These are phyloP conservation scores for Nakaseomyces delphensis DNA, from an alignment of 1,139 yeast species.

Conservation along the genomic window DNA sequence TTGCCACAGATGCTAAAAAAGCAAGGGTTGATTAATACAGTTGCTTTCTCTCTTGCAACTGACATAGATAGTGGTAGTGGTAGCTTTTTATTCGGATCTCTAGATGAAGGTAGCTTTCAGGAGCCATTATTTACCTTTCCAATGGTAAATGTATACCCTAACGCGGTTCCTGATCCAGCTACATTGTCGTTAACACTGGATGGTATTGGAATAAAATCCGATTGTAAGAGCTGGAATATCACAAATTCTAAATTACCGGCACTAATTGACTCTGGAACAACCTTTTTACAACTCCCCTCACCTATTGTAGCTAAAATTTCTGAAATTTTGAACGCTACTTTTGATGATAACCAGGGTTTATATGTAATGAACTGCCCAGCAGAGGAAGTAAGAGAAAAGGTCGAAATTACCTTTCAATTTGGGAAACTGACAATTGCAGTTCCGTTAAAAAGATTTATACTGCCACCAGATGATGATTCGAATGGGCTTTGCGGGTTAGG, in stretches of 20 bases:
- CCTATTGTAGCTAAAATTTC: slow-evolving; percentile 37
- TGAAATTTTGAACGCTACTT: slow-evolving; percentile 34
- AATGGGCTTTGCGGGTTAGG: slow-evolving; percentile 34
- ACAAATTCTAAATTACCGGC: slow-evolving; percentile 35
- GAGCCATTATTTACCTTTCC: slow-evolving; percentile 42
- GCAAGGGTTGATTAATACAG: slow-evolving; percentile 43
- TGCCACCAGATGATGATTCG: slow-evolving; percentile 14
- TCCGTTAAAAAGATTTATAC: slow-evolving; percentile 38
- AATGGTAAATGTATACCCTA: slow-evolving; percentile 33
- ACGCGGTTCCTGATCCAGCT: slow-evolving; percentile 27
- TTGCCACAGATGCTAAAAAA: slow-evolving; percentile 47
- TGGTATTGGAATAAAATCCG: slow-evolving; percentile 29
- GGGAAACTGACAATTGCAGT: slow-evolving; percentile 44
- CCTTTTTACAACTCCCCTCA: slow-evolving; percentile 46
- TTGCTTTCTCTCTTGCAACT: slow-evolving; percentile 47
- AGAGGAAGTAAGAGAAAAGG: slow-evolving; percentile 8
- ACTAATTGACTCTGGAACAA: slow-evolving; percentile 62
- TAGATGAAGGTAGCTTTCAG: slow-evolving; percentile 41
- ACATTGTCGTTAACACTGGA: slow-evolving; percentile 41
- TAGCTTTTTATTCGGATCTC: slow-evolving; percentile 46
- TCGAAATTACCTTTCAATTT: slow-evolving; percentile 38
- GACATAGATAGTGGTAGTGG: slow-evolving; percentile 35
- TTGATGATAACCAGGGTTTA: slow-evolving; percentile 30
- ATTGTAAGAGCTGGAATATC: slow-evolving; percentile 25
- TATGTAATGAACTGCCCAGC: slow-evolving; percentile 33